These are phyloP conservation scores for Monosporozyma unispora DNA, from an alignment of 805 yeast genomes.

Conservation along the genomic window DNA sequence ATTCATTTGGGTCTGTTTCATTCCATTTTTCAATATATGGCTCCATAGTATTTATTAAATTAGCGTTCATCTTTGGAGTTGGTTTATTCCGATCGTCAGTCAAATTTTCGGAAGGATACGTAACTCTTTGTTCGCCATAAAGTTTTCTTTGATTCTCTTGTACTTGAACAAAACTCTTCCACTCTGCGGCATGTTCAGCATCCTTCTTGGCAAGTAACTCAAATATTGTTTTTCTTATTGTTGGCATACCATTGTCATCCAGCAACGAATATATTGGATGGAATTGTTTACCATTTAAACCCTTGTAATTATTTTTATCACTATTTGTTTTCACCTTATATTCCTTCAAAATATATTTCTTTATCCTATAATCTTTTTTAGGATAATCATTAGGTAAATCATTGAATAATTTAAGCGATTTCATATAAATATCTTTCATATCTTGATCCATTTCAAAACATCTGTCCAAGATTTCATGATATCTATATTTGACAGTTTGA, in stretches of 20 bases:
- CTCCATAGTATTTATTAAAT: not conserved
- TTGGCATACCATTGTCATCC: conserved; percentile 1
- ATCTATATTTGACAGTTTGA: conserved; percentile 13
- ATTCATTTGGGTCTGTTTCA: conserved; percentile 4
- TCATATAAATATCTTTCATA: conserved; percentile 25
- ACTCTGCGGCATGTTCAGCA: conserved; percentile 10
- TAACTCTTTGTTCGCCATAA: not conserved
- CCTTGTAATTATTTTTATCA: too few relatives aligned
- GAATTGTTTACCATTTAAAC: not conserved
- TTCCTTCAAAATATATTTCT: conserved; percentile 17
- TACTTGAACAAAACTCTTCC: conserved; percentile 17
- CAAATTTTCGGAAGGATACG: not conserved
- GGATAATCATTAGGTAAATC: conserved; percentile 23
- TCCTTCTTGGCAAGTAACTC: conserved; percentile 1
- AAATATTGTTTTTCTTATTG: not conserved
- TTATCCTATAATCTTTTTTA: conserved; percentile 18
- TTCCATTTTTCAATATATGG: not conserved
- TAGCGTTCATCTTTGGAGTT: not conserved
- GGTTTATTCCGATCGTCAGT: not conserved
- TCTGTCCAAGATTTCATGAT: conserved; percentile 22
- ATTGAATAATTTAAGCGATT: conserved; percentile 24
- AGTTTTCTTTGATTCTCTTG: conserved; percentile 4
- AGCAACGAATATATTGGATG: not conserved
- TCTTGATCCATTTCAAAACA: conserved; percentile 28
- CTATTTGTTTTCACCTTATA: conserved; percentile 9